Evolutionary conservation across 2,329 filamentous ascomycete species (phyloP), one percentile per base, ranked within the genome.

Genomic region (Nothomitra cinnamomea): DNA sequence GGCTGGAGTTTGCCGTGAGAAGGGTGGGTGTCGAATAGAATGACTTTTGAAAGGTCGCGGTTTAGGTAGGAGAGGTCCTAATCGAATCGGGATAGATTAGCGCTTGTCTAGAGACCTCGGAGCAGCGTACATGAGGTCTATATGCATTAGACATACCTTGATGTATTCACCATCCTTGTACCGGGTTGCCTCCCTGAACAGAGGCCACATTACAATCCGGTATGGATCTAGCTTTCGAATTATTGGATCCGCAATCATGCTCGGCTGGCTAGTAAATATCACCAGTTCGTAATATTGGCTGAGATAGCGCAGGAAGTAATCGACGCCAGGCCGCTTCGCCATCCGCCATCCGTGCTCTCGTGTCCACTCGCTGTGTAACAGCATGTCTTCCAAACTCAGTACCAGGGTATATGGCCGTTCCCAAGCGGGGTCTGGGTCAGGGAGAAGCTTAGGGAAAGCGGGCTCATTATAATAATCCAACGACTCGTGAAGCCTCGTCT

Each of bases 271-370:
- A 32, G 92, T 98, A 72, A 96, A 98, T 58, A 98, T 80, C 52
- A 96, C 92, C 53, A 98, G 75, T 68, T 98, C 92, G 65, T 95
- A 98, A 75, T 98, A 96, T 68, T 95, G 89, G 69, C 86, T 90
- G 50, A 98, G 77, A 67, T 98, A 98, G 64, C 87, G 86, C 58
- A 98, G 72, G 72, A 98, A 98, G 72, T 98, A 98, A 70, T 98
- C 92, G 57, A 94, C 79, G 47, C 92, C 92, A 36, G 92, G 92
- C 51, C 92, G 80, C 73, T 98, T 98, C 25, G 92, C 92, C 57
- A 94, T 77, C 60, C 90, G 81, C 88, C 92, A 98, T 56, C 92
- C 92, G 64, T 95, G 85, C 66, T 96, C 87, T 55, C 90, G 80
- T 22, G 81, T 79, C 92, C 92, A 98, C 66, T 95, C 87, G 64